Conservation (phyloP, 176 grass and related monocot species). For the Oryza coarctata region DNA sequence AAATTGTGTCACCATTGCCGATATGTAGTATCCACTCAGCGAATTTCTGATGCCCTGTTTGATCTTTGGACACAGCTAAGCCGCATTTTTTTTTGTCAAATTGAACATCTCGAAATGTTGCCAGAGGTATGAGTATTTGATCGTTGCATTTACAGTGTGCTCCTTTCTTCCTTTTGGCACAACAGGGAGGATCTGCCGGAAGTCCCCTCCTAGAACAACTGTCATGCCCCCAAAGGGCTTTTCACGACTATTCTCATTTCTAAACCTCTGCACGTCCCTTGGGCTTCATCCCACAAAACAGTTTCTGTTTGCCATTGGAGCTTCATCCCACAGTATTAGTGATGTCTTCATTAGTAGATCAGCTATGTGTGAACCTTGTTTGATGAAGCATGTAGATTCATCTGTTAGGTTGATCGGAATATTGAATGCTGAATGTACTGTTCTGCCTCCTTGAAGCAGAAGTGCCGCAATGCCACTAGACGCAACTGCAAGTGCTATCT, state of each 20-base stretch:
- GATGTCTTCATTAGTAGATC: no score
- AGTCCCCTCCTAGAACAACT: slow-evolving; percentile 23
- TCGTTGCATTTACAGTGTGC: not conserved
- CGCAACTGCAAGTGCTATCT: no score
- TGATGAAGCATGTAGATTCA: no score
- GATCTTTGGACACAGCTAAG: not conserved
- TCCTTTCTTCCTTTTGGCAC: slow-evolving; percentile 2
- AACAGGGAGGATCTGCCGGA: slow-evolving; percentile 8
- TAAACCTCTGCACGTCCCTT: no score
- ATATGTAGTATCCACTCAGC: slow-evolving; percentile 1
- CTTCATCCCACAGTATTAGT: not conserved
- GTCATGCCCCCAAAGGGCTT: slow-evolving; percentile 27
- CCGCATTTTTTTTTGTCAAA: slow-evolving; percentile 18
- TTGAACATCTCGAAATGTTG: not conserved
- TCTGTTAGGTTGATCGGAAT: no score
- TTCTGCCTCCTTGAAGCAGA: no score
- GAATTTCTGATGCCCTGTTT: not conserved
- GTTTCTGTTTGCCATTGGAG: no score
- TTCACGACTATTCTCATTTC: no score
- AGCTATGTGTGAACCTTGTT: no score
- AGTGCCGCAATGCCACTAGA: no score
- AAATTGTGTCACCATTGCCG: not conserved
- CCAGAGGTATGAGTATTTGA: slow-evolving; percentile 27
- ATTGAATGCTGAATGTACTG: no score
- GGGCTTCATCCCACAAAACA: no score